Conservation (phyloP, 495 filamentous ascomycete species). For the Cetradonia linearis region DNA sequence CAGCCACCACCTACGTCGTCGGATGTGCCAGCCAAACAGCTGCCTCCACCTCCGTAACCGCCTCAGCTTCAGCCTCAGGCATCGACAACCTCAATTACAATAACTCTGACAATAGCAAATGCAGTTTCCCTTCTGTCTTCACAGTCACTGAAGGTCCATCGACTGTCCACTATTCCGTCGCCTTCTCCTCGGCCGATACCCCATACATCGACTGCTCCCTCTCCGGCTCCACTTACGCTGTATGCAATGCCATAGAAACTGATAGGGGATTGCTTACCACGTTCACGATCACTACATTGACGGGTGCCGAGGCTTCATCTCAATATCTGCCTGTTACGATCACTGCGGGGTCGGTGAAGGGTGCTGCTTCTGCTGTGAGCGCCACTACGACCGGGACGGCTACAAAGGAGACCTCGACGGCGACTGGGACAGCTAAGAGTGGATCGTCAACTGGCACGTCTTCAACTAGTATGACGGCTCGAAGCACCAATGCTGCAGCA, state of each 20-base stretch:
- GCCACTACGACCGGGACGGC: not conserved
- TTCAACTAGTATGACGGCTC: not conserved
- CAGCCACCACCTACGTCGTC: conserved; percentile 13
- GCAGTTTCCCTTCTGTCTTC: not conserved
- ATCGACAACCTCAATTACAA: not conserved
- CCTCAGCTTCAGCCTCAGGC: not conserved
- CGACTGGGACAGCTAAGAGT: not conserved
- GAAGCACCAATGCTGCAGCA: not conserved
- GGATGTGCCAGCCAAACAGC: not conserved
- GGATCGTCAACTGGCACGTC: not conserved
- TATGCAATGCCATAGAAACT: not conserved
- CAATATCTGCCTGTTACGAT: conserved; percentile 8
- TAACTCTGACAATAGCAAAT: not conserved
- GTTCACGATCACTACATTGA: not conserved
- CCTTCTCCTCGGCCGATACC: not conserved
- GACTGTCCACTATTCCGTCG: conserved; percentile 4
- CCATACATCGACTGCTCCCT: conserved; percentile 10
- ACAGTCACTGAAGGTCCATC: conserved; percentile 12
- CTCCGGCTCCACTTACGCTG: conserved; percentile 10
- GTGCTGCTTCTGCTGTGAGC: not conserved
- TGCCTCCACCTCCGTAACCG: not conserved
- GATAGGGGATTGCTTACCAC: not conserved
- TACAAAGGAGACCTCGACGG: not conserved
- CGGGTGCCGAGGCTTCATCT: not conserved
- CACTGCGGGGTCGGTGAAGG: conserved; percentile 14